phyloP scores from a whole-genome alignment of 2,329 filamentous ascomycete genomes.

The Albifimbria verrucaria region DNA sequence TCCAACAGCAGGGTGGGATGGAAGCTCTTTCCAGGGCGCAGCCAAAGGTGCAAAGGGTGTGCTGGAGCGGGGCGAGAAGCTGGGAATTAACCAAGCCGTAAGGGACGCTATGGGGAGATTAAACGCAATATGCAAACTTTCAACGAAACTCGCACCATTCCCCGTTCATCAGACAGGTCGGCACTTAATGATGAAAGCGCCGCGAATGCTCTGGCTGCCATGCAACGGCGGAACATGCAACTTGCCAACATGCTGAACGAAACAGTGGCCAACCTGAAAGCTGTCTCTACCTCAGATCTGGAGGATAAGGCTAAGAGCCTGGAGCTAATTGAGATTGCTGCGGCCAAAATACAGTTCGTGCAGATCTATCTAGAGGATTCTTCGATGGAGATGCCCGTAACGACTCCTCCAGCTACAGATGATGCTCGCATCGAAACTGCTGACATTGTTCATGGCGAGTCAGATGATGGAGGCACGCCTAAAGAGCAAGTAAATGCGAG shows the following conservation, averaged over 20 bases:
- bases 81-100: constrained; percentile 77
- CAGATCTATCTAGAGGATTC: constrained; percentile 60
- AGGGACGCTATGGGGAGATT: constrained; percentile 81
- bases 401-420: constrained; percentile 14
- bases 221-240: constrained; percentile 65
- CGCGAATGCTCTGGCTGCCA: constrained; percentile 37
- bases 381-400: constrained; percentile 44
- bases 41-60: constrained; percentile 74
- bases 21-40: constrained; percentile 74
- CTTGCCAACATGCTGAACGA: constrained; percentile 67
- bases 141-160: constrained; percentile 52
- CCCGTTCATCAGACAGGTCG: constrained; percentile 30
- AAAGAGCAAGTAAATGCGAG: background rate
- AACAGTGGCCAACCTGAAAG: constrained; percentile 61
- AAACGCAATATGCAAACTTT: constrained; percentile 69
- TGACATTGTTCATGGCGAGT: background rate
- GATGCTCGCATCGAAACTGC: constrained; percentile 4
- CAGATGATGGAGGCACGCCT: background rate
- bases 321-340: constrained; percentile 55
- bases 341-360: constrained; percentile 63
- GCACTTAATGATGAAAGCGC: constrained; percentile 30
- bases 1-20: constrained; percentile 58
- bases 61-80: constrained; percentile 68
- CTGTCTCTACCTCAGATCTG: constrained; percentile 48
- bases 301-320: constrained; percentile 47